phyloP scores from a whole-genome alignment of 345 rosid species.

The Salix dunnii region DNA sequence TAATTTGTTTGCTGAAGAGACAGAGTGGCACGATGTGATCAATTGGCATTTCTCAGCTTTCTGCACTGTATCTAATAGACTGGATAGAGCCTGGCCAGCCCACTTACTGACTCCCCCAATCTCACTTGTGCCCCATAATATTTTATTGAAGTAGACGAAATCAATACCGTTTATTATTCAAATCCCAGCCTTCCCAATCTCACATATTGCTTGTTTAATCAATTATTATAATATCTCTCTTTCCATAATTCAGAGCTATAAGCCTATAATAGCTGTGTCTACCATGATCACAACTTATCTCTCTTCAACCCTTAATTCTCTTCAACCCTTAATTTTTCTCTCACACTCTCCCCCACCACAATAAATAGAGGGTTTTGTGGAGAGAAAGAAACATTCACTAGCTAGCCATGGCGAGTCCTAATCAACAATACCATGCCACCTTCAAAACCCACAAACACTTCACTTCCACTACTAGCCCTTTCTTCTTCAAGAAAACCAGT shows the following conservation, averaged over 20 bases:
- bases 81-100: not conserved
- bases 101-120: not conserved
- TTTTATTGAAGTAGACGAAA: not conserved
- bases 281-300: not conserved
- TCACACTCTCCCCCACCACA: not conserved
- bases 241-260: not conserved
- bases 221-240: too few species aligned
- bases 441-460: slow-evolving; percentile 24
- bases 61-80: not conserved
- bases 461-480: not conserved
- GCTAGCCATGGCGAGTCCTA: slow-evolving; percentile 23
- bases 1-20: not conserved
- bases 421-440: slow-evolving; percentile 6
- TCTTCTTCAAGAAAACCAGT: slow-evolving; percentile 16
- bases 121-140: not conserved
- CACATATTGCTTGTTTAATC: too few species aligned
- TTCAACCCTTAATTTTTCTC: not conserved
- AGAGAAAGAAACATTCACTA: not conserved
- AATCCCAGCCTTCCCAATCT: not conserved
- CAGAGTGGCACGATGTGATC: not conserved
- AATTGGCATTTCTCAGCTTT: not conserved
- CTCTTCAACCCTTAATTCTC: slow-evolving; percentile 3
- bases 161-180: not conserved
- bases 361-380: not conserved
- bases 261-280: not conserved